Percentiles rank a stretch among this genome's conserved stretches.
Conservation (phyloP, 2,329 filamentous ascomycete genomes). For the Arthrobotrys megalospora region DNA sequence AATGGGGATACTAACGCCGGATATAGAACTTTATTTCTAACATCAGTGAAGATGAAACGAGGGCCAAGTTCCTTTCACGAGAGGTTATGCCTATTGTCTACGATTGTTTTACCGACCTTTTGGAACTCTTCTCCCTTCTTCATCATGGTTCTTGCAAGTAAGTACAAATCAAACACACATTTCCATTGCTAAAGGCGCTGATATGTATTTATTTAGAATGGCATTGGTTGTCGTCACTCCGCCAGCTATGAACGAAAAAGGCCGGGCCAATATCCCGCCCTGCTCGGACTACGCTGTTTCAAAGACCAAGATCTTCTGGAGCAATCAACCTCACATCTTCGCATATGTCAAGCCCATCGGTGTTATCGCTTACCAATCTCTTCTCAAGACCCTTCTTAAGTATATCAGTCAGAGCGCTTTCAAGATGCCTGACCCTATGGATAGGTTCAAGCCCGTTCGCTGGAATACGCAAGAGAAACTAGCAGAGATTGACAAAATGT, state of each 20-base stretch:
- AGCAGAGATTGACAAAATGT: slow-evolving; percentile 32
- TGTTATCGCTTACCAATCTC: slow-evolving; percentile 34
- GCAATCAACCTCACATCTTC: slow-evolving; percentile 38
- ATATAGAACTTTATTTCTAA: slow-evolving; percentile 33
- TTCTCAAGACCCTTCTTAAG: slow-evolving; percentile 26
- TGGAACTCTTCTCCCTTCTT: slow-evolving; percentile 25
- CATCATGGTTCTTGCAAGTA: slow-evolving; percentile 53
- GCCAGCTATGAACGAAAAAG: slow-evolving; percentile 29
- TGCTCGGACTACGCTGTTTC: slow-evolving; percentile 38
- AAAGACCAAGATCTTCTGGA: slow-evolving; percentile 41
- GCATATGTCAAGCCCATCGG: slow-evolving; percentile 50
- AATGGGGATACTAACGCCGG: neutral
- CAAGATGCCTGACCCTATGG: slow-evolving; percentile 46
- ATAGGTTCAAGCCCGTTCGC: slow-evolving; percentile 28
- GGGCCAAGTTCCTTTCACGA: slow-evolving; percentile 27
- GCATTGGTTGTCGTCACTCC: slow-evolving; percentile 51
- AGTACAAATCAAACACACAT: neutral
- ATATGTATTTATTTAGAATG: slow-evolving; percentile 31
- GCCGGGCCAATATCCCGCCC: slow-evolving; percentile 21
- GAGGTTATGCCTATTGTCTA: slow-evolving; percentile 50
- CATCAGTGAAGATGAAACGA: slow-evolving; percentile 5
- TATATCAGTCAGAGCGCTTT: slow-evolving; percentile 34
- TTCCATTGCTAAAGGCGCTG: neutral
- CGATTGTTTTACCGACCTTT: slow-evolving; percentile 44
- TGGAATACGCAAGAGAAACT: slow-evolving; percentile 50